Conservation (phyloP, 2,329 filamentous ascomycete genomes). For the Cadophora sp. region DNA sequence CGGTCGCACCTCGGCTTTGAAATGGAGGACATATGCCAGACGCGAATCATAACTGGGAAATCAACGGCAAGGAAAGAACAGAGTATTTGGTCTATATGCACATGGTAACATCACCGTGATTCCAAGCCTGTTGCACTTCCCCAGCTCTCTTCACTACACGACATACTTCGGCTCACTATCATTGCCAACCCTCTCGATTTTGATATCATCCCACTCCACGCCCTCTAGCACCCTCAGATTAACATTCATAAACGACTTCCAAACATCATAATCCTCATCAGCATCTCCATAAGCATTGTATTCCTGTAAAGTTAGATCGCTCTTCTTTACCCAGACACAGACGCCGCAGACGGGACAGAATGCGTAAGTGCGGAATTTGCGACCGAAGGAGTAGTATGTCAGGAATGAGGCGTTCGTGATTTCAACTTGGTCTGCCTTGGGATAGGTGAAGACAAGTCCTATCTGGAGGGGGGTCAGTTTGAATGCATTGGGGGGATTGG, state of each 20-base stretch:
- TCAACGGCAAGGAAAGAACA: no score
- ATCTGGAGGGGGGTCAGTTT: conserved; percentile 9
- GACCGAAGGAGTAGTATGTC: conserved; percentile 24
- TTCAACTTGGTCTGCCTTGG: conserved; percentile 19
- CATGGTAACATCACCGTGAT: no score
- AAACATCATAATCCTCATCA: conserved; percentile 15
- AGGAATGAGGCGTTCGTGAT: conserved; percentile 10
- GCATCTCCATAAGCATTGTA: conserved; percentile 5
- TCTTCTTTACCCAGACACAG: conserved; percentile 17
- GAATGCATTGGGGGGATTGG: background rate
- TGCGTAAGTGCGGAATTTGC: conserved; percentile 11
- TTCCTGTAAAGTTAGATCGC: conserved; percentile 3
- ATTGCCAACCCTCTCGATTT: conserved; percentile 17
- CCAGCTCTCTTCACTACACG: background rate
- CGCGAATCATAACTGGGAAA: no score
- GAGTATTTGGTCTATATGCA: background rate
- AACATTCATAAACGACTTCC: conserved; percentile 17
- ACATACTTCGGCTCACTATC: conserved; percentile 23
- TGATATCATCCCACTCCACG: conserved; percentile 29
- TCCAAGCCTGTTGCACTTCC: no score
- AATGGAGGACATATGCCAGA: no score
- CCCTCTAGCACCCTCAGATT: conserved; percentile 30
- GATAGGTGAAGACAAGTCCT: conserved; percentile 25
- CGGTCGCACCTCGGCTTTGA: no score
- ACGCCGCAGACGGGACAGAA: conserved; percentile 30